Base-by-base conservation (phyloP, 2,329 filamentous ascomycete genomes). In the Piedraia hortae region DNA sequence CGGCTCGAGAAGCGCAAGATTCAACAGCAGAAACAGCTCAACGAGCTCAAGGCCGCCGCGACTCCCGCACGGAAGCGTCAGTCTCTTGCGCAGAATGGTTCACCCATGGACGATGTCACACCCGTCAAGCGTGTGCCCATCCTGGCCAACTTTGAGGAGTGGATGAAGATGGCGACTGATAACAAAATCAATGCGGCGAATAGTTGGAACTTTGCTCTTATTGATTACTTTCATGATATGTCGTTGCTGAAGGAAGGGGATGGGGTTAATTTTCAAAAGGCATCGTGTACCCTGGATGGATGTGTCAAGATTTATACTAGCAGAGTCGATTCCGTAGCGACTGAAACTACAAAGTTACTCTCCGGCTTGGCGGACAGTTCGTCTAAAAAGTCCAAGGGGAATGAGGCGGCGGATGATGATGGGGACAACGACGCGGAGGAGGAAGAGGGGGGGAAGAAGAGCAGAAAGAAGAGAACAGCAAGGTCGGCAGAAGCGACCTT, bases 81-180 rank as follows among this genome's bases (percentile, higher is more conserved):
- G 2, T 17, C 16, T 7, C 16, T 17, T 29, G 31, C 4, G 17
- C 30, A 28, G 51, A 17, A 17, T 10, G 10, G 16, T 17, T 7
- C 16, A 7, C 7, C 16, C 7, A 10, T 10, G 7, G 16, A 17
- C 10, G 30, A 55, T 53, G 71, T 89, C 24, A 91, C 85, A 27
- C 85, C 82, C 24, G 82, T 89, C 70, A 90, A 90, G 57, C 72
- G 80, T 28, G 75, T 90, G 13, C 85, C 85, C 1, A 72, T 97
- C 35, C 55, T 97, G 24, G 85, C 85, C 39, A 97, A 97, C 48
- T 97, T 93, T 37, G 85, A 97, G 45, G 85, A 97, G 44, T 93
- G 82, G 85, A 93, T 97, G 78, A 97, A 93, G 57, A 89, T 97
- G 78, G 85, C 85, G 2, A 93, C 85, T 9, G 85, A 97, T 52